phyloP scores from a whole-genome alignment of 148 eudicot genomes.

The Chenopodium berlandieri region DNA sequence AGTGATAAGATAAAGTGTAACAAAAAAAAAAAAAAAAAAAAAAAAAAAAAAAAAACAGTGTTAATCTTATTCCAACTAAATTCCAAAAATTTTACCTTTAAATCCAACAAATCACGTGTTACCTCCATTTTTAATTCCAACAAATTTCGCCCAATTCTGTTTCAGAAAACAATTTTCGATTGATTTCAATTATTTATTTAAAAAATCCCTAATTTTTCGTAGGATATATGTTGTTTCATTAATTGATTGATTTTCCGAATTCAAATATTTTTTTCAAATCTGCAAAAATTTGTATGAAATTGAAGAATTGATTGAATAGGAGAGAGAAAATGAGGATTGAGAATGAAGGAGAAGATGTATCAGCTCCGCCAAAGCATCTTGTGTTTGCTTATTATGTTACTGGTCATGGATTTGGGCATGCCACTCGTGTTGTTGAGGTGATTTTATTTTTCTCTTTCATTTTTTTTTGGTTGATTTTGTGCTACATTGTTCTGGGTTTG shows the following conservation, averaged over 20 bases:
- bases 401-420: slow-evolving; percentile 98
- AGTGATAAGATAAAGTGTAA: too few relatives aligned
- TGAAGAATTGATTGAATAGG: neutral
- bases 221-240: too few relatives aligned
- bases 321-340: slow-evolving; percentile 45
- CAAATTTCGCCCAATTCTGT: neutral
- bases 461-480: neutral
- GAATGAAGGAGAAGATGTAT: slow-evolving; percentile 42
- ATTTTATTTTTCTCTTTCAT: neutral
- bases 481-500: neutral
- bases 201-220: too few relatives aligned
- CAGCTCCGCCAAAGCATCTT: slow-evolving; percentile 49
- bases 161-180: too few relatives aligned
- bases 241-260: too few relatives aligned
- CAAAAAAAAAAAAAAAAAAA: too few relatives aligned
- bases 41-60: too few relatives aligned
- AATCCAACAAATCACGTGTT: neutral
- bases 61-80: neutral
- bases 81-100: neutral
- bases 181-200: too few relatives aligned
- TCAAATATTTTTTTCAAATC: too few relatives aligned
- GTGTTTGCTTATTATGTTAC: slow-evolving; percentile 94
- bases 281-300: neutral
- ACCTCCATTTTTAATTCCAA: neutral
- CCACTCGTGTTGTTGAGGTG: slow-evolving; percentile 97